A percentile compares a stretch with the other conserved stretches of the same genome.
Evolutionary conservation across 305 asterid species (phyloP).

Genomic region (Petunia hybrid): DNA sequence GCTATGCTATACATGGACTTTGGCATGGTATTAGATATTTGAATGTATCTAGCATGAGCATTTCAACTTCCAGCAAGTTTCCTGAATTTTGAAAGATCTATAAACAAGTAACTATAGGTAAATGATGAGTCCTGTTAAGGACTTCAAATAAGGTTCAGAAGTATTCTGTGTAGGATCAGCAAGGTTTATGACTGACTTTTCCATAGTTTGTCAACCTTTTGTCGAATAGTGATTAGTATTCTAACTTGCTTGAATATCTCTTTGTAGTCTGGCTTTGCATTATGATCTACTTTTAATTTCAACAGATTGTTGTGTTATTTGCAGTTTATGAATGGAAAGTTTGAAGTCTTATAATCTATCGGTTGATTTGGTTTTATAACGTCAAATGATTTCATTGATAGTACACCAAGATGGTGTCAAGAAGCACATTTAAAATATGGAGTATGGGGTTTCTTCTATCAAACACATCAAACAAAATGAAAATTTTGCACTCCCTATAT

Average conservation of each 20-base stretch:
- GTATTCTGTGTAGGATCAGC: not conserved
- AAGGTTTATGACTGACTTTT: not conserved
- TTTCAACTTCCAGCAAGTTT: slow-evolving; percentile 2
- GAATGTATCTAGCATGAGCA: not conserved
- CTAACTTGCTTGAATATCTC: not conserved
- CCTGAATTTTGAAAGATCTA: not conserved
- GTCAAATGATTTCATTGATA: not conserved
- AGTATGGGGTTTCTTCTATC: slow-evolving; percentile 13
- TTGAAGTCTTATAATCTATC: slow-evolving; percentile 1
- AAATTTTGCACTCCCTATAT: not conserved
- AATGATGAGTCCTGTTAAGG: slow-evolving; percentile 8
- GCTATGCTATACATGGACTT: slow-evolving; percentile 17
- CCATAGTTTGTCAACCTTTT: not conserved
- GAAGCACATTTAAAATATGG: not conserved
- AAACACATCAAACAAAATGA: not conserved
- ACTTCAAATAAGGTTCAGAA: not conserved
- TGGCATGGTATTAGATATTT: slow-evolving; percentile 16
- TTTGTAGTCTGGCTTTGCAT: not conserved
- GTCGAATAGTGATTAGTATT: not conserved
- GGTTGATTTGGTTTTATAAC: not conserved
- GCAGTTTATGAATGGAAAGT: not conserved
- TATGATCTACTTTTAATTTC: not conserved
- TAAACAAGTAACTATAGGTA: not conserved
- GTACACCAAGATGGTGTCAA: not conserved
- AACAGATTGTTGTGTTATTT: not conserved